Conservation (phyloP, 2,329 filamentous ascomycete species). For the Cercospora berteroae region DNA sequence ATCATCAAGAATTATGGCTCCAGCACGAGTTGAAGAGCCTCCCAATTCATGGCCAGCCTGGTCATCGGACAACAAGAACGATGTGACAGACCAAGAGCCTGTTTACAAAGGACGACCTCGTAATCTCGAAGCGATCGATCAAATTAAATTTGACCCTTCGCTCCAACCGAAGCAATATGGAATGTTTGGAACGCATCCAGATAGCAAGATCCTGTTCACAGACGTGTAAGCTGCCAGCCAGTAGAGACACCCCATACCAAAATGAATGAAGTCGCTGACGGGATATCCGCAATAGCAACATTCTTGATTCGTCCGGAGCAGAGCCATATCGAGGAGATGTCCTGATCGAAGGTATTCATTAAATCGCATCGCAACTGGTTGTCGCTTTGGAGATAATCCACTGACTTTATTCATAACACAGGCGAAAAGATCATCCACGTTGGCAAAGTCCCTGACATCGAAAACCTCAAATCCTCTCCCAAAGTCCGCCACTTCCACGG, state of each 20-base stretch:
- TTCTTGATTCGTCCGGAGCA: slow-evolving; percentile 40
- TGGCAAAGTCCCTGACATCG: slow-evolving; percentile 35
- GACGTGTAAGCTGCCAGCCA: slow-evolving; percentile 32
- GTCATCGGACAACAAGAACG: background rate
- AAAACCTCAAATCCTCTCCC: slow-evolving; percentile 32
- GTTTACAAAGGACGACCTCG: background rate
- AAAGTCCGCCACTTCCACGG: slow-evolving; percentile 43
- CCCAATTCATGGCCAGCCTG: background rate
- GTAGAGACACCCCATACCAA: background rate
- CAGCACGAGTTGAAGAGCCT: slow-evolving; percentile 6
- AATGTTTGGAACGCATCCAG: slow-evolving; percentile 38
- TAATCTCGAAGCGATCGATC: background rate
- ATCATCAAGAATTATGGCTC: background rate
- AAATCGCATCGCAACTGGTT: background rate
- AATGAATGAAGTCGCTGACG: background rate
- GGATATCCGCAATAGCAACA: slow-evolving; percentile 23
- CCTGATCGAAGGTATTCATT: slow-evolving; percentile 4
- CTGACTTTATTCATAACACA: background rate
- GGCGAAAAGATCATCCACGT: slow-evolving; percentile 5
- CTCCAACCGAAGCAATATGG: slow-evolving; percentile 39
- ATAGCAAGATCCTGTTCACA: slow-evolving; percentile 40
- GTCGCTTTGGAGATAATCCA: too few species aligned
- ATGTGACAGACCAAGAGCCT: background rate
- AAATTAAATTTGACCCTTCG: slow-evolving; percentile 34
- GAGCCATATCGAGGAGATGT: slow-evolving; percentile 12